Evolutionary conservation across 164 flowering plant species (phyloP).

Genomic region (Berberis vulgaris): DNA sequence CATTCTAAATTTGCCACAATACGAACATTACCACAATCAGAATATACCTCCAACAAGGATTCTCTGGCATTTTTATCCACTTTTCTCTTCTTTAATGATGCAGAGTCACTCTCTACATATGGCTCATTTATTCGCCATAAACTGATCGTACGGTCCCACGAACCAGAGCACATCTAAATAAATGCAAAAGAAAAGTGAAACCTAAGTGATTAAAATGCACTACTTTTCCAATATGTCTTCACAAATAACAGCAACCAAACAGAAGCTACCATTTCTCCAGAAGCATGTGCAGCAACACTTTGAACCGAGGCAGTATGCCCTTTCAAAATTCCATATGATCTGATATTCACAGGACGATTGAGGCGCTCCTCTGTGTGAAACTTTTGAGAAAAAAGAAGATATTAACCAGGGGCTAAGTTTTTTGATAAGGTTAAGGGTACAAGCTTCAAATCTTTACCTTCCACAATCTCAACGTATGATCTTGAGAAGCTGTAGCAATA

Average conservation of each 20-base stretch:
- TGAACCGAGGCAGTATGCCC: constrained; percentile 74
- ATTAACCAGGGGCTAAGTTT: not conserved
- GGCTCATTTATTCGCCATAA: constrained; percentile 57
- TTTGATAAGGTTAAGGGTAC: not conserved
- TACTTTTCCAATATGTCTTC: not conserved
- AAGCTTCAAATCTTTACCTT: constrained; percentile 42
- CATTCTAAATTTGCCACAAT: too few species aligned
- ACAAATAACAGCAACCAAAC: not conserved
- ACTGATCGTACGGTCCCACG: constrained; percentile 81
- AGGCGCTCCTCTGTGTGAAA: constrained; percentile 34
- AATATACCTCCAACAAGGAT: constrained; percentile 61
- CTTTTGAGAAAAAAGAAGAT: constrained; percentile 21
- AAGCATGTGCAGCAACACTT: constrained; percentile 59
- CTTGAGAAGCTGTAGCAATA: constrained; percentile 88
- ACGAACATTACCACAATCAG: not conserved
- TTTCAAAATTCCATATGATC: constrained; percentile 53
- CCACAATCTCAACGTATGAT: constrained; percentile 78
- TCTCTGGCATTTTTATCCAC: constrained; percentile 36
- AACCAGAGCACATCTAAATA: constrained; percentile 83
- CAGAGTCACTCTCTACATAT: constrained; percentile 39
- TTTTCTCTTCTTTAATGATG: constrained; percentile 73
- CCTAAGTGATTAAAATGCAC: not conserved
- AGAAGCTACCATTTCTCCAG: constrained; percentile 59
- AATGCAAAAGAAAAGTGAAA: not conserved
- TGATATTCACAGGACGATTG: constrained; percentile 30